Percentiles rank a stretch among this genome's conserved stretches.
These are phyloP conservation scores for Delphinella strobiligena DNA, from an alignment of 2,329 filamentous ascomycete species.

Conservation along the genomic window DNA sequence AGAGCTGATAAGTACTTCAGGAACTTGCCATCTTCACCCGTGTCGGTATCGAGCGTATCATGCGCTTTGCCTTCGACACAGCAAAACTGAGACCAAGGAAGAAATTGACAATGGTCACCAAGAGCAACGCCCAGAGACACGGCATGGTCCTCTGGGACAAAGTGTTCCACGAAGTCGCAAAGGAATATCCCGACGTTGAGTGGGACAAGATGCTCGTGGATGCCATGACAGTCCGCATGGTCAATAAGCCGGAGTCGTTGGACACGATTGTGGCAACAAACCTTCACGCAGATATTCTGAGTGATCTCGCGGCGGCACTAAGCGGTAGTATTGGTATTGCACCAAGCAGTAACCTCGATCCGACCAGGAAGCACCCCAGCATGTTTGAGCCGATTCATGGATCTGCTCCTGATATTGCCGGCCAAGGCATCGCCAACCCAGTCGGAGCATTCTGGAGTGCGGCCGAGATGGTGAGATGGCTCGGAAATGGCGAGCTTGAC, in stretches of 20 bases:
- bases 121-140: constrained; percentile 36
- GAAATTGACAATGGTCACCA: constrained; percentile 39
- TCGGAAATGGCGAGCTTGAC: constrained; percentile 39
- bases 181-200: constrained; percentile 33
- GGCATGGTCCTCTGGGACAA: constrained; percentile 39
- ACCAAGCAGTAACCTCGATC: constrained; percentile 55
- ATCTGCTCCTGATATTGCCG: constrained; percentile 52
- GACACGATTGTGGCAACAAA: constrained; percentile 39
- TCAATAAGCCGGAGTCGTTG: constrained; percentile 31
- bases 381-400: constrained; percentile 49
- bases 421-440: constrained; percentile 51
- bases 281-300: constrained; percentile 49
- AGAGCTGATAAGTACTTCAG: too few species aligned
- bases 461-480: constrained; percentile 54
- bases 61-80: constrained; percentile 36
- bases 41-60: constrained; percentile 34
- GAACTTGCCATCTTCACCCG: constrained; percentile 36
- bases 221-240: constrained; percentile 38
- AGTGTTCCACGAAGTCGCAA: constrained; percentile 33
- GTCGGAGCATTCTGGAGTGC: constrained; percentile 59
- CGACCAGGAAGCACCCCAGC: constrained; percentile 44
- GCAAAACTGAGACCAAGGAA: constrained; percentile 30
- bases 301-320: constrained; percentile 54
- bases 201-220: constrained; percentile 39
- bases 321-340: constrained; percentile 58